phyloP scores from a whole-genome alignment of 495 filamentous ascomycete species.

The Aspergillus heteromorphus region DNA sequence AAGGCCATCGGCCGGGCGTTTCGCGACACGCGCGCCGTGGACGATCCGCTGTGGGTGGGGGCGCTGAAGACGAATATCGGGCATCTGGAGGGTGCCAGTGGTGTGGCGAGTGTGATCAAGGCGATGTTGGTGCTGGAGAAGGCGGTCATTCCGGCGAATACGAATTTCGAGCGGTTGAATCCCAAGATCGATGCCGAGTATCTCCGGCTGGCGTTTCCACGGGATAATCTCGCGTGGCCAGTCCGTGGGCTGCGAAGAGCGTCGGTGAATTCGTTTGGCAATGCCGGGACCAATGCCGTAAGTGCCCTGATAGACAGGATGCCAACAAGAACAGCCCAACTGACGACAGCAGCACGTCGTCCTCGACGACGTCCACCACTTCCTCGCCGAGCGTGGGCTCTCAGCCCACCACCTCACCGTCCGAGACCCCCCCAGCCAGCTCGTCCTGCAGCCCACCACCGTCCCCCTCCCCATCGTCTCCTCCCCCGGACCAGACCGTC shows the following conservation, averaged over 20 bases:
- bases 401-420: neutral
- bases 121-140: slow-evolving; percentile 28
- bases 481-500: neutral
- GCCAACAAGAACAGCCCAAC: no score
- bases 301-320: no score
- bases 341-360: no score
- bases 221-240: no score
- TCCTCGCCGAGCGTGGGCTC: neutral
- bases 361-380: slow-evolving; percentile 16
- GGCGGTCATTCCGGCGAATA: slow-evolving; percentile 23
- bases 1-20: slow-evolving; percentile 49
- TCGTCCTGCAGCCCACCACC: neutral
- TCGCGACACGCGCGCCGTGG: neutral
- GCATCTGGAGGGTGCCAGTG: slow-evolving; percentile 30
- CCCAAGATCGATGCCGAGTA: slow-evolving; percentile 19
- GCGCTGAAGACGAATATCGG: slow-evolving; percentile 37
- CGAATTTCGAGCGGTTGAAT: slow-evolving; percentile 24
- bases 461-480: no score
- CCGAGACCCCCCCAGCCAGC: neutral
- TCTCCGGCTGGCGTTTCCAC: no score
- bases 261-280: slow-evolving; percentile 26
- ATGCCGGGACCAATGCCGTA: slow-evolving; percentile 29
- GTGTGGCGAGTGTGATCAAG: slow-evolving; percentile 33
- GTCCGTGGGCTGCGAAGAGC: slow-evolving; percentile 4
- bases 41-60: neutral